Evolutionary conservation across 2,329 filamentous ascomycete genomes (phyloP).

Genomic region (Botrytis tulipae): DNA sequence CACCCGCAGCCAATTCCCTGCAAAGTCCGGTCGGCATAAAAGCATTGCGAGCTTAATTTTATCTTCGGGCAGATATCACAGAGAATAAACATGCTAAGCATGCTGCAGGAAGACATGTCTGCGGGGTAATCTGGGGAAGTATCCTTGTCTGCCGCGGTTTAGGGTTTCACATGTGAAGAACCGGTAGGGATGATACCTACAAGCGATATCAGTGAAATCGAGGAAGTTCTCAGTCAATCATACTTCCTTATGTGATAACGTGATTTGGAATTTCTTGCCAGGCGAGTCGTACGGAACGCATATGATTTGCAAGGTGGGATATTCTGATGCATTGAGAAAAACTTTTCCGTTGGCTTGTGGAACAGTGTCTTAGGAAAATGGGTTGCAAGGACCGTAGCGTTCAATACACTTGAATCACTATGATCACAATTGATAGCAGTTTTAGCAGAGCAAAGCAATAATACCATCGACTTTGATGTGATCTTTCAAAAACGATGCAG

Average conservation of each 20-base stretch:
- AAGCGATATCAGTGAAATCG: background rate
- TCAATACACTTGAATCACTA: background rate
- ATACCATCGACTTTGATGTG: accelerated
- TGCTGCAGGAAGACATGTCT: slow-evolving; percentile 7
- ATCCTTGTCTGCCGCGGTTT: slow-evolving; percentile 8
- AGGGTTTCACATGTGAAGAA: background rate
- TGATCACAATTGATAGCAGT: background rate
- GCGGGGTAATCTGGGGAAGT: slow-evolving; percentile 6
- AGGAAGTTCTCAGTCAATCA: background rate
- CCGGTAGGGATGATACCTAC: background rate
- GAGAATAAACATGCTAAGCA: background rate
- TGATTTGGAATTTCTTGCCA: background rate
- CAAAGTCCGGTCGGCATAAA: background rate
- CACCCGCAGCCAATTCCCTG: background rate
- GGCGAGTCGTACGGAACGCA: background rate
- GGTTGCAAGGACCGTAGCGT: background rate
- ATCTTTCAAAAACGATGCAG: background rate
- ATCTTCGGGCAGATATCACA: background rate
- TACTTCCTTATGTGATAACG: background rate
- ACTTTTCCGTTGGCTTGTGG: background rate
- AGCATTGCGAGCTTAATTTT: too few species aligned
- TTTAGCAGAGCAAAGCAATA: background rate
- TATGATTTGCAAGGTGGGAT: background rate
- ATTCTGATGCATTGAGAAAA: background rate
- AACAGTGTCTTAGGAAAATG: background rate